Evolutionary conservation across 2,329 filamentous ascomycete species (phyloP).

Genomic region (Dothidotthia symphoricarpi): DNA sequence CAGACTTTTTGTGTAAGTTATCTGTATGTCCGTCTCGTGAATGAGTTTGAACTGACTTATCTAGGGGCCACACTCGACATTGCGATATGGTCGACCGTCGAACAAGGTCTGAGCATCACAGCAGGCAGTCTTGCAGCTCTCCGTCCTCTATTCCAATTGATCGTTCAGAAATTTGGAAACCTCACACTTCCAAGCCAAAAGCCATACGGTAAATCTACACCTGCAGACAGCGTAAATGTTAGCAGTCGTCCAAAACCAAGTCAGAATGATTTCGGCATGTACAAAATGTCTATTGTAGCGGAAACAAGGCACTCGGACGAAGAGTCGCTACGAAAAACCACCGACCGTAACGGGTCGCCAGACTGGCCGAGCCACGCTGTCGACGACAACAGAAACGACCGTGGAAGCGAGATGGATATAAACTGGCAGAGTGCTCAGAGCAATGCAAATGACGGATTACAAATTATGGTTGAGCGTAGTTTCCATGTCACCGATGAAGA

Average conservation of each 20-base stretch:
- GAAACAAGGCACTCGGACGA: conserved; percentile 20
- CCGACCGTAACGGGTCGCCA: conserved; percentile 8
- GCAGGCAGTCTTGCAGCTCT: conserved; percentile 39
- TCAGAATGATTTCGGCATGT: conserved; percentile 20
- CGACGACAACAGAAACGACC: conserved; percentile 13
- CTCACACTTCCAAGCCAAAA: conserved; percentile 18
- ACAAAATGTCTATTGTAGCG: conserved; percentile 19
- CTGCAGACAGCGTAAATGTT: conserved; percentile 10
- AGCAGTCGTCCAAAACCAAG: conserved; percentile 15
- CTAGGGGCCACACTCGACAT: conserved; percentile 36
- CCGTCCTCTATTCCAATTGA: conserved; percentile 34
- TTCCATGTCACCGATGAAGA: conserved; percentile 35
- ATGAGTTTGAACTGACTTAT: conserved; percentile 2
- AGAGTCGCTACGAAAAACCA: conserved; percentile 3
- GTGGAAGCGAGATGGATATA: conserved; percentile 27
- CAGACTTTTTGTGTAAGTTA: conserved; percentile 36
- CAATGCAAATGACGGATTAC: conserved; percentile 24
- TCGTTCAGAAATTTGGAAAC: conserved; percentile 26
- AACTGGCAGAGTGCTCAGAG: conserved; percentile 16
- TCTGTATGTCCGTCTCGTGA: too few relatives aligned
- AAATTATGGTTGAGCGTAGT: conserved; percentile 33
- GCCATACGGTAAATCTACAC: conserved; percentile 22
- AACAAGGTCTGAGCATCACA: conserved; percentile 41
- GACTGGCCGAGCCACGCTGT: conserved; percentile 14
- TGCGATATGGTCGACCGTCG: conserved; percentile 39